These are phyloP conservation scores for Fusarium pseudocircinatum DNA, from an alignment of 2,329 filamentous ascomycete species.

Conservation along the genomic window DNA sequence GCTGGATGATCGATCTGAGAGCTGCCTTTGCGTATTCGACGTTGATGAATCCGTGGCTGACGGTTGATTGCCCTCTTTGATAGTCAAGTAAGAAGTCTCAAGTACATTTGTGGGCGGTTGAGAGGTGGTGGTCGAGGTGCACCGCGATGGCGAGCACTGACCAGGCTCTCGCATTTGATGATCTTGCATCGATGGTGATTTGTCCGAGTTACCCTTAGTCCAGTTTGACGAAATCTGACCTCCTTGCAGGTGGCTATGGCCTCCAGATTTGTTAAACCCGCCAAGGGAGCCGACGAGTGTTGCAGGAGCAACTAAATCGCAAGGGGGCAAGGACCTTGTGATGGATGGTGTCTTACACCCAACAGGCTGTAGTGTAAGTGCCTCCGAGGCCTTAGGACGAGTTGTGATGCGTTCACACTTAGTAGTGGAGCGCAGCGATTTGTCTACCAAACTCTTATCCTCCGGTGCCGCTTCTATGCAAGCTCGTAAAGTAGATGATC, in stretches of 20 bases:
- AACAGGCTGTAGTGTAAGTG: slow-evolving; percentile 16
- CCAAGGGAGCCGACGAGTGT: not conserved
- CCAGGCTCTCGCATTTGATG: not conserved
- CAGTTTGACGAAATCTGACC: slow-evolving; percentile 14
- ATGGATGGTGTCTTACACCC: slow-evolving; percentile 18
- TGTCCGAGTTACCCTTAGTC: slow-evolving; percentile 21
- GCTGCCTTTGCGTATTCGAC: not conserved
- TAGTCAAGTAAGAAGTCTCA: not conserved
- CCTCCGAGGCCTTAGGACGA: not conserved
- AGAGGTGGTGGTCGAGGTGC: slow-evolving; percentile 10
- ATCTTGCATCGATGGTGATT: not conserved
- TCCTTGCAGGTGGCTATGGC: not conserved
- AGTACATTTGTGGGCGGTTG: not conserved
- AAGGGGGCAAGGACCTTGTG: not conserved
- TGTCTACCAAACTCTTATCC: slow-evolving; percentile 45
- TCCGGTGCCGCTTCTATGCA: slow-evolving; percentile 45
- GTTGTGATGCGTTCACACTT: not conserved
- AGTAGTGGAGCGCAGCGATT: slow-evolving; percentile 3
- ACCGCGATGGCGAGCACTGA: not conserved
- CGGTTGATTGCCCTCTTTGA: not conserved
- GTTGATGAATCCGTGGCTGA: not conserved
- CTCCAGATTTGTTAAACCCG: not conserved
- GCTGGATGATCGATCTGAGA: not conserved
- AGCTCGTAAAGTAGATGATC: slow-evolving; percentile 44
- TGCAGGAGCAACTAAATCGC: not conserved